Base-by-base conservation (phyloP, 2,329 filamentous ascomycete genomes). In the Neofusicoccum ribis region DNA sequence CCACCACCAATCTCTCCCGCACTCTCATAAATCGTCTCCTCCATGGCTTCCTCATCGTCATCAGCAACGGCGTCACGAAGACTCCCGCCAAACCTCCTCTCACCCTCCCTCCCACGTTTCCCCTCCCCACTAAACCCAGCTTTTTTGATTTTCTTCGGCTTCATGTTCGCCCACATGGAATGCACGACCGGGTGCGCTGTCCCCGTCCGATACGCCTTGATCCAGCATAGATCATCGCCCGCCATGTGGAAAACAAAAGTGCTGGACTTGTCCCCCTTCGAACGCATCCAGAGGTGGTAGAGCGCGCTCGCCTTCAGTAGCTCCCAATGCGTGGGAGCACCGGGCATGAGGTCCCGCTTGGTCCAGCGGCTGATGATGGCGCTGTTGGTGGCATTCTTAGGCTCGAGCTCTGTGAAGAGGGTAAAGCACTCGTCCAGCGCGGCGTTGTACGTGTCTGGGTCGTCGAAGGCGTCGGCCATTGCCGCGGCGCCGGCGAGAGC, bases 221-320 rank as follows among this genome's bases (percentile, higher is more conserved):
- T 64, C 23, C 70, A 66, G 9, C 73, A 75, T 2, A 83, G 70
- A 64, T 81, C 76, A 12, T 67, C 65, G 5, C 80, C 80, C 0
- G 80, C 80, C 68, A 81, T 75, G 27, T 69, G 66, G 52, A 77
- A 81, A 0, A 79, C 72, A 36, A 82, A 76, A 11, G 52, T 27
- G 0, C 68, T 67, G 5, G 43, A 37, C 14, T 69, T 69, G 3
- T 67, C 67, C 5, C 71, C 69, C 17, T 17, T 11, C 6, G 36
- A 12, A 0, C 8, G 6, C 39, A n/a, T 43, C 39, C 73, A 73
- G 0, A 58, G 66, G 4, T 68, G 68, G 36, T 79, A 80, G 2
- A 82, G 63, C 0, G 77, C 71, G 0, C 81, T 84, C 1, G 83
- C 83, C 51, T 78, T 80, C 5, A 85, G 69, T 0, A 77, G 66